Conservation (phyloP, 257 asterid genomes). For the Solanum piurae region DNA sequence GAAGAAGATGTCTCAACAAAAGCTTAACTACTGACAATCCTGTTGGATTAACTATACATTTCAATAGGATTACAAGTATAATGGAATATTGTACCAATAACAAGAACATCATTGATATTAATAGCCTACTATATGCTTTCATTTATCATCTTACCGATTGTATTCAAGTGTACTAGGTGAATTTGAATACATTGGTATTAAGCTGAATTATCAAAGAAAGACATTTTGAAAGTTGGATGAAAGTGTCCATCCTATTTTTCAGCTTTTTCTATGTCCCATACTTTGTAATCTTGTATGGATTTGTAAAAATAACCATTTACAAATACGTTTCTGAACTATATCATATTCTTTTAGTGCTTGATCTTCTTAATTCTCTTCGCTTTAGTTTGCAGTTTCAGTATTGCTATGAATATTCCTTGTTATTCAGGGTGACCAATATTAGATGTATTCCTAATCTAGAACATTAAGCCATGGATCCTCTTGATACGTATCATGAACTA, state of each 20-base stretch:
- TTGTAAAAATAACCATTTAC: neutral
- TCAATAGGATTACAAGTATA: neutral
- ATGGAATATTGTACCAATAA: neutral
- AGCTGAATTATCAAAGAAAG: neutral
- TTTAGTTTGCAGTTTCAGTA: neutral
- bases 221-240: neutral
- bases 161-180: neutral
- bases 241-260: neutral
- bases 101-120: neutral
- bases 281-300: neutral
- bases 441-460: slow-evolving; percentile 86
- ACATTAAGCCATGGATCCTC: slow-evolving; percentile 42
- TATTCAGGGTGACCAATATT: slow-evolving; percentile 76
- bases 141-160: neutral
- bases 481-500: neutral
- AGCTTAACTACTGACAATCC: too few species aligned
- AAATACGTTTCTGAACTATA: neutral
- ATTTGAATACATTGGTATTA: neutral
- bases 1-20: too few species aligned
- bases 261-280: neutral
- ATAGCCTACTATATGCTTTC: neutral
- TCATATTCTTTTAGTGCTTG: neutral
- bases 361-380: neutral
- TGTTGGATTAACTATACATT: too few species aligned
- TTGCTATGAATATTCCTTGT: neutral